Conservation (phyloP, 257 asterid genomes). For the Plantago ovata region DNA sequence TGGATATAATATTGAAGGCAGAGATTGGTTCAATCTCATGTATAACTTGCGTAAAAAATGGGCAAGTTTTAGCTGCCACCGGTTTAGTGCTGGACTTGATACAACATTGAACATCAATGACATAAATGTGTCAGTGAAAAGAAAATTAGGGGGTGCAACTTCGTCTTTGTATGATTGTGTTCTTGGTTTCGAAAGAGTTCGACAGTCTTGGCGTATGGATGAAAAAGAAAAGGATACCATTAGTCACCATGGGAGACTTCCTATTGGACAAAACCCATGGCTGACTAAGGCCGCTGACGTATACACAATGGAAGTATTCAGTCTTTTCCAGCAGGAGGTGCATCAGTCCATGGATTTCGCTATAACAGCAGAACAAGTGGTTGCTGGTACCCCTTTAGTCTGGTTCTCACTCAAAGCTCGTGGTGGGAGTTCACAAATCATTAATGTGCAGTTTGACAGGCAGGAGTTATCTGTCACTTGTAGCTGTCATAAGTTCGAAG, state of each 20-base stretch:
- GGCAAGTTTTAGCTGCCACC: constrained; percentile 1
- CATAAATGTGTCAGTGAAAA: constrained; percentile 4
- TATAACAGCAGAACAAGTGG: background rate
- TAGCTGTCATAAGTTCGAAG: constrained; percentile 8
- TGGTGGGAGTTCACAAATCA: background rate
- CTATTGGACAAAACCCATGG: background rate
- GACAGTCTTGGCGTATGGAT: constrained; percentile 8
- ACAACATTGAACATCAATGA: constrained; percentile 8
- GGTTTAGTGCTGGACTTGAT: constrained; percentile 6
- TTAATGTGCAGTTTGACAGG: constrained; percentile 5
- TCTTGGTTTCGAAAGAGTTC: background rate
- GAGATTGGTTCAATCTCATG: constrained; percentile 7
- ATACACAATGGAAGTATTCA: background rate
- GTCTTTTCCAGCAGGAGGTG: background rate
- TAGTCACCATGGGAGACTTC: background rate
- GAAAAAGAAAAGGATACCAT: constrained; percentile 4
- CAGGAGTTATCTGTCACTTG: background rate
- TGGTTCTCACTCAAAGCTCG: constrained; percentile 8
- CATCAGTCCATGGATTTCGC: background rate
- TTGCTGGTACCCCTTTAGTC: background rate
- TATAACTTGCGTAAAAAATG: background rate
- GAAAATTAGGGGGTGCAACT: background rate
- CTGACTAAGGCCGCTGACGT: background rate
- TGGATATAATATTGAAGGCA: background rate
- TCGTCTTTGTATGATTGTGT: constrained; percentile 5